Percentiles rank a stretch among this genome's conserved stretches.
phyloP scores from a whole-genome alignment of 2,329 filamentous ascomycete genomes.

The Nemania bipapillata region DNA sequence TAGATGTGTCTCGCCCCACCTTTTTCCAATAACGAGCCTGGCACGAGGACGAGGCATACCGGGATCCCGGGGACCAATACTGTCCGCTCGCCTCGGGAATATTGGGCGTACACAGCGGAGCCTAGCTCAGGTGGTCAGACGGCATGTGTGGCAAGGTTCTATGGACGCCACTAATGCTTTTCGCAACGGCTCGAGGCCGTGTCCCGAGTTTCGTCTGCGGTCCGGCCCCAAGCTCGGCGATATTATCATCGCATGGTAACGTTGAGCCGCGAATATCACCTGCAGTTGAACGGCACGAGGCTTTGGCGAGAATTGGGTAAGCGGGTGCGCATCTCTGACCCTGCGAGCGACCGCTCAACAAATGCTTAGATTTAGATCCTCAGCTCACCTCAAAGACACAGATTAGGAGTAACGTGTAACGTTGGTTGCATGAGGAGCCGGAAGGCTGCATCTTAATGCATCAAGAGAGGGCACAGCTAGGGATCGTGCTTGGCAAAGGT shows the following conservation, averaged over 20 bases:
- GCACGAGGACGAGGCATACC: conserved; percentile 8
- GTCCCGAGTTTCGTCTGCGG: conserved; percentile 18
- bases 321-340: conserved; percentile 3
- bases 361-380: not conserved
- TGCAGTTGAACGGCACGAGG: conserved; percentile 24
- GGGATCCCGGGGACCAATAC: conserved; percentile 12
- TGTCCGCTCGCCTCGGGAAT: not conserved
- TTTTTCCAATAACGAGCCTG: conserved; percentile 11
- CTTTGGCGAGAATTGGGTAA: conserved; percentile 37
- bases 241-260: conserved; percentile 24
- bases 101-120: conserved; percentile 8
- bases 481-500: not conserved
- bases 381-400: conserved; percentile 12
- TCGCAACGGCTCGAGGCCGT: conserved; percentile 3
- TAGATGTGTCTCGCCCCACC: conserved; percentile 18
- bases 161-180: not conserved
- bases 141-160: conserved; percentile 13
- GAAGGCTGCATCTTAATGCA: not conserved
- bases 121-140: conserved; percentile 31
- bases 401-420: conserved; percentile 31
- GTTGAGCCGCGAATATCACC: conserved; percentile 11
- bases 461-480: not conserved
- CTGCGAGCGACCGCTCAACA: not conserved
- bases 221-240: conserved; percentile 31
- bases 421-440: conserved; percentile 20